phyloP scores from a whole-genome alignment of 192 early-diverging fungal species.

The Ramicandelaber brevisporus region DNA sequence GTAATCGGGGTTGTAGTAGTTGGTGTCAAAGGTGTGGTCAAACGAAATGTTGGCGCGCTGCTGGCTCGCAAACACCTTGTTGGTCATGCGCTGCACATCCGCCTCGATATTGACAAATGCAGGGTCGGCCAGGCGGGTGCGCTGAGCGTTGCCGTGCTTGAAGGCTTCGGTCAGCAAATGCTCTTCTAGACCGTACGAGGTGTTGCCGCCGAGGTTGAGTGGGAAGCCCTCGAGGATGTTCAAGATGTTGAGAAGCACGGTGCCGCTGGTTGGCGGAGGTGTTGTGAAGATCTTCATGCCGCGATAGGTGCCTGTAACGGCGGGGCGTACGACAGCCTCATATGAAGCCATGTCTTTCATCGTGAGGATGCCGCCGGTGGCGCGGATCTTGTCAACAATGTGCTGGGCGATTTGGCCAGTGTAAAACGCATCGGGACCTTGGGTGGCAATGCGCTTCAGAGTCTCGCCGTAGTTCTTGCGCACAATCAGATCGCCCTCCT shows the following conservation, averaged over 20 bases:
- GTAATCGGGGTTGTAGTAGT: constrained; percentile 60
- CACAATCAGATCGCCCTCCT: constrained; percentile 34
- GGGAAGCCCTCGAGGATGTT: constrained; percentile 72
- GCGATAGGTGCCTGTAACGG: constrained; percentile 45
- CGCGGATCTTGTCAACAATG: constrained; percentile 33
- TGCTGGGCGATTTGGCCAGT: constrained; percentile 32
- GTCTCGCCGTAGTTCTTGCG: constrained; percentile 31
- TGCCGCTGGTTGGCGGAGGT: constrained; percentile 62
- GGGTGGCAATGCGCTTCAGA: constrained; percentile 26
- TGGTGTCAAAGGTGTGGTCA: constrained; percentile 30
- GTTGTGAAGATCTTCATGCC: constrained; percentile 45
- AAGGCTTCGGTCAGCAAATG: constrained; percentile 72
- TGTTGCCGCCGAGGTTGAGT: constrained; percentile 25
- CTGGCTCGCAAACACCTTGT: constrained; percentile 34
- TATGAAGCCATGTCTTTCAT: constrained; percentile 46
- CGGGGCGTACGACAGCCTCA: constrained; percentile 23
- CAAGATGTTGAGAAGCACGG: constrained; percentile 53
- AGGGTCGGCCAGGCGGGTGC: constrained; percentile 62
- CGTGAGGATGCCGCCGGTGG: constrained; percentile 50
- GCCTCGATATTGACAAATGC: constrained; percentile 18
- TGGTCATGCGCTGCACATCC: constrained; percentile 29
- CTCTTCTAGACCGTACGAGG: constrained; percentile 32
- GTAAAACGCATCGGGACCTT: constrained; percentile 32
- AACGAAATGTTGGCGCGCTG: constrained; percentile 53
- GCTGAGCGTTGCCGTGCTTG: constrained; percentile 65